A percentile compares a stretch with the other conserved stretches of the same genome.
Evolutionary conservation across 2,329 filamentous ascomycete genomes (phyloP).

Genomic region (Lojkania enalia): DNA sequence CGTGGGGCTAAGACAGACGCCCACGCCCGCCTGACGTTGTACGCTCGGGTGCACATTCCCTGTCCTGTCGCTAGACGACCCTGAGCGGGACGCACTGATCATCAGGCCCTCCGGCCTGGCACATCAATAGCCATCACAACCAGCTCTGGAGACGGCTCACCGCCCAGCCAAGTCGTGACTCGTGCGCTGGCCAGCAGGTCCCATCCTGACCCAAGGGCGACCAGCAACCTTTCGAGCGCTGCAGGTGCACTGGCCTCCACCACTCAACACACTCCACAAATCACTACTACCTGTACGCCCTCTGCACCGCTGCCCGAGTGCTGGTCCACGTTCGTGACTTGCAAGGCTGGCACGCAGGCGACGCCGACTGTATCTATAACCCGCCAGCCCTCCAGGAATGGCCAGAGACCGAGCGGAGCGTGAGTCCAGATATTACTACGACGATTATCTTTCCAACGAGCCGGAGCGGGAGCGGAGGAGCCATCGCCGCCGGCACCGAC

Average conservation of each 20-base stretch:
- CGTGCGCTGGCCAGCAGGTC: constrained; percentile 30
- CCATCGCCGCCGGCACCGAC: constrained; percentile 28
- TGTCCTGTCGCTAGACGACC: neutral
- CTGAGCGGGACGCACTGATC: constrained; percentile 2
- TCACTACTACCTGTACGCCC: constrained; percentile 21
- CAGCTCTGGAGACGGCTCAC: constrained; percentile 8
- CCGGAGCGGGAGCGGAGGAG: constrained; percentile 30
- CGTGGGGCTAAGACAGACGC: neutral
- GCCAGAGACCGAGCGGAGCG: constrained; percentile 37
- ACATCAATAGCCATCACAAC: no score
- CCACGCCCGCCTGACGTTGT: neutral
- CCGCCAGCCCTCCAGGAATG: constrained; percentile 36
- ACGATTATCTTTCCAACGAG: constrained; percentile 24
- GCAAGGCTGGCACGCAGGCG: constrained; percentile 33
- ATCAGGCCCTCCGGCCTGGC: neutral
- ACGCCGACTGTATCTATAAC: constrained; percentile 26
- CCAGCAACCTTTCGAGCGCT: constrained; percentile 6
- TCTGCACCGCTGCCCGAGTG: constrained; percentile 40
- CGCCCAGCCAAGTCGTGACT: constrained; percentile 9
- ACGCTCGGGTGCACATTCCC: neutral
- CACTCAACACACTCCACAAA: neutral
- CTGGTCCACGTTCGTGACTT: constrained; percentile 34
- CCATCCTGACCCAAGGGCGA: constrained; percentile 24
- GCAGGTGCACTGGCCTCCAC: neutral
- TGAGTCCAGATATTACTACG: constrained; percentile 34